Conservation (phyloP, 2,329 filamentous ascomycete species). For the Bipolaris gigantea region DNA sequence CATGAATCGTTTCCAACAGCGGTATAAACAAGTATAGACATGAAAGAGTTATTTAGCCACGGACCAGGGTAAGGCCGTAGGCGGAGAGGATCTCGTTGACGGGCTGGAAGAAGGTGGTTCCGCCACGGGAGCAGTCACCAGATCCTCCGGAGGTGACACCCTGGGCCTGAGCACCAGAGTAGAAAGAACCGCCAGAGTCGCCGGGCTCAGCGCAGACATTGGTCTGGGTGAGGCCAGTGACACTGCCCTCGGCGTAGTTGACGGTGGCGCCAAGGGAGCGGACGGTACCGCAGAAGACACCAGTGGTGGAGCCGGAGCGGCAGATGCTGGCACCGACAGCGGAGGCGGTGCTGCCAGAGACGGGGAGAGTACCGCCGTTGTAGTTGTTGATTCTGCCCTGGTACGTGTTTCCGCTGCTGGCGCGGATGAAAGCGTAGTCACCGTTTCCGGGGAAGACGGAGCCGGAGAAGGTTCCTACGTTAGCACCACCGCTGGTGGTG, state of each 20-base stretch:
- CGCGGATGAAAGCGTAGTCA: constrained; percentile 46
- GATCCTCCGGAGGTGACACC: constrained; percentile 49
- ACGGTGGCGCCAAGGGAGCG: constrained; percentile 43
- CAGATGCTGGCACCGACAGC: constrained; percentile 45
- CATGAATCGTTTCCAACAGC: not conserved
- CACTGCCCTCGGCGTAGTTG: constrained; percentile 46
- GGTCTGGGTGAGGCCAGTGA: constrained; percentile 48
- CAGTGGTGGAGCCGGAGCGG: constrained; percentile 49
- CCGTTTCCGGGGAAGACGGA: constrained; percentile 47
- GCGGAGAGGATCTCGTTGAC: constrained; percentile 48
- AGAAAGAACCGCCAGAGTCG: constrained; percentile 49
- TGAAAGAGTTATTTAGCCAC: constrained; percentile 19
- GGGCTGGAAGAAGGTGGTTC: constrained; percentile 49
- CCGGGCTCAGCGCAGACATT: constrained; percentile 49
- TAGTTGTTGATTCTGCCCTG: constrained; percentile 40
- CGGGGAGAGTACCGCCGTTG: constrained; percentile 35
- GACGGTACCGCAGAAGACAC: constrained; percentile 47
- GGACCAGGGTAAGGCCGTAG: constrained; percentile 37
- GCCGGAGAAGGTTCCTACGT: constrained; percentile 44
- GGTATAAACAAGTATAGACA: constrained; percentile 1
- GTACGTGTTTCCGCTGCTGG: constrained; percentile 39
- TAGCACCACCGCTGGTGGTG: constrained; percentile 38
- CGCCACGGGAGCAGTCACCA: constrained; percentile 45
- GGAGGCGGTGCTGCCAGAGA: constrained; percentile 46
- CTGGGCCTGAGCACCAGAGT: constrained; percentile 48